These are phyloP conservation scores for Rubia occidens DNA, from an alignment of 305 asterid species.

Conservation along the genomic window DNA sequence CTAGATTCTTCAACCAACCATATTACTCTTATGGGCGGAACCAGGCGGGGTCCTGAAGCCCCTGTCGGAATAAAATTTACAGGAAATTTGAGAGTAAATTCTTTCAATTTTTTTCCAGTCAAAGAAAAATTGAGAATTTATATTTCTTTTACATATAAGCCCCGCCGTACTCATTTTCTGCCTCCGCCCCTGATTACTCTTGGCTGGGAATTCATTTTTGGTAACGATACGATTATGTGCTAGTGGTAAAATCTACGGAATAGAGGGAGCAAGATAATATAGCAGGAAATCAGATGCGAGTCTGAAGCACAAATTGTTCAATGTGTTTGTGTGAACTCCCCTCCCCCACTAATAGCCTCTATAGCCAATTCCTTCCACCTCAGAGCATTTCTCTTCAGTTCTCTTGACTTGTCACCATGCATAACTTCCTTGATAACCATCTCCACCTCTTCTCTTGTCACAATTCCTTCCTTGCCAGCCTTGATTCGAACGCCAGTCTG, in stretches of 20 bases:
- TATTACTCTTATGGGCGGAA: too few relatives aligned
- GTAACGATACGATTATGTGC: background rate
- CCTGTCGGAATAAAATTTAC: too few relatives aligned
- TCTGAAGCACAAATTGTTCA: slow-evolving; percentile 28
- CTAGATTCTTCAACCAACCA: background rate
- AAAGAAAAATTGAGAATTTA: too few relatives aligned
- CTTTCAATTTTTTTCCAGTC: too few relatives aligned
- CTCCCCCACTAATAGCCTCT: slow-evolving; percentile 42
- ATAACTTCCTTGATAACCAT: slow-evolving; percentile 28
- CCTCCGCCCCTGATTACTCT: too few relatives aligned
- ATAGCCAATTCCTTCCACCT: slow-evolving; percentile 44
- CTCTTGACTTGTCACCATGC: slow-evolving; percentile 29
- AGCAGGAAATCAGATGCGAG: background rate
- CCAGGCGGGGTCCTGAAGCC: too few relatives aligned
- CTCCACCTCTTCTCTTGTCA: slow-evolving; percentile 38
- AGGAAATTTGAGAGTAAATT: too few relatives aligned
- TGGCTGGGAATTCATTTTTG: background rate
- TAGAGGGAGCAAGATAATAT: too few relatives aligned
- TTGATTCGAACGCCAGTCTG: slow-evolving; percentile 26
- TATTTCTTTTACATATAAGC: too few relatives aligned
- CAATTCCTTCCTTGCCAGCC: slow-evolving; percentile 19
- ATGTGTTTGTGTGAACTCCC: slow-evolving; percentile 44
- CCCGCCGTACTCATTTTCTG: too few relatives aligned
- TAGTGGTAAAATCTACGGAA: too few relatives aligned
- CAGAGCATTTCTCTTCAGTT: slow-evolving; percentile 28